Evolutionary conservation across 768 basidiomycete genomes (phyloP), one percentile per base, ranked within the genome.

Genomic region (Boletus bicolor): DNA sequence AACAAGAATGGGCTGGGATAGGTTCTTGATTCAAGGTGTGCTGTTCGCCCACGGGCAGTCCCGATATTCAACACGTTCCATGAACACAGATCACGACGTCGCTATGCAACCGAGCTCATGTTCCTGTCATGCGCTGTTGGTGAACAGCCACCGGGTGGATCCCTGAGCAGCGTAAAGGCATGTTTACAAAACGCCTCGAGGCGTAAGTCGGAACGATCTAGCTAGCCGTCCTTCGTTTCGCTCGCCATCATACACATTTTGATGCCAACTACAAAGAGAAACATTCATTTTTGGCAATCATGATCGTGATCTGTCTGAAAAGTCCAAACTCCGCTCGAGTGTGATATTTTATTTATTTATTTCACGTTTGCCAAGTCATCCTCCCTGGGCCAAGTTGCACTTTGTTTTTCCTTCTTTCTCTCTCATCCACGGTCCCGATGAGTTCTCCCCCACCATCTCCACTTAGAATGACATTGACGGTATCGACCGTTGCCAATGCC

Each of bases 401-500:
- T 42, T 32, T 19, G 3, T 7, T 21, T 7, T 24, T 21, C 19
- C 11, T 46, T 44, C 21, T 28, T 0, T 21, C 26, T 21, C 21
- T 42, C 24, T 35, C n/a, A 1, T 38, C 45, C 8, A 41, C 19
- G 11, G 21, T 1, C 21, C 26, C 15, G 2, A 72, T 67, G 64
- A 49, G 11, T 14, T 57, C 65, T 7, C 61, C 67, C 10, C 64
- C 64, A 0, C 60, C 62, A 6, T 62, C 67, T 8, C 67, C 65
- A 30, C 60, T 62, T 1, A 59, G 59, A 55, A 55, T 63, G 51
- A 49, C 64, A 0, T 34, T 73, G 47, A 57, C 70, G 3, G 52
- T 71, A 2, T 62, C 67, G 3, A 66, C 71, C 56, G 79, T 87
- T 38, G 77, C 83, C 44, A 82, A 79, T 56, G 74, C 82, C 54